These are phyloP conservation scores for Fusarium staphyleae DNA, from an alignment of 2,329 filamentous ascomycete genomes.

Conservation along the genomic window DNA sequence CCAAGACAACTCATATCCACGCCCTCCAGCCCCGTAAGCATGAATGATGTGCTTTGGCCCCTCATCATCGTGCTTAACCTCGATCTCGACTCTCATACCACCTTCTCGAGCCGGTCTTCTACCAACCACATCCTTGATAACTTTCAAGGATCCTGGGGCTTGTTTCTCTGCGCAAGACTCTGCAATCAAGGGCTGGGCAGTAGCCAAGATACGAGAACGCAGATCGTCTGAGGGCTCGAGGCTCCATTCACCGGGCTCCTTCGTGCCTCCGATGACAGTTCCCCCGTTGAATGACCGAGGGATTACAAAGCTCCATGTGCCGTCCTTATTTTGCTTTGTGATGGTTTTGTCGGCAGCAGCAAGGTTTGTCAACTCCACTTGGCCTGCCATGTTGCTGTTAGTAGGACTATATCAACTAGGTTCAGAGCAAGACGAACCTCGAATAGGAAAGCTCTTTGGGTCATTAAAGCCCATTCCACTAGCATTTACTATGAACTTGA, in stretches of 20 bases:
- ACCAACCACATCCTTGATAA: conserved; percentile 55
- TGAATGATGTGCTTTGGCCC: conserved; percentile 51
- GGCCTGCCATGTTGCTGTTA: conserved; percentile 40
- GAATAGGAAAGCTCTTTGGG: conserved; percentile 44
- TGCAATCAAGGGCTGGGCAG: conserved; percentile 20
- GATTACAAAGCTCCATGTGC: conserved; percentile 68
- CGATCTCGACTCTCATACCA: conserved; percentile 52
- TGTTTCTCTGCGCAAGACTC: conserved; percentile 13
- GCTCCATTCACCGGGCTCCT: conserved; percentile 65
- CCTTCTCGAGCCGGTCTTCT: conserved; percentile 54
- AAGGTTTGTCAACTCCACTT: conserved; percentile 50
- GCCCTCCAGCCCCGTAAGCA: conserved; percentile 66
- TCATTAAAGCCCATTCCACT: conserved; percentile 48
- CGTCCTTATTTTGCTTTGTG: conserved; percentile 68
- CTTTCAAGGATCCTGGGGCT: conserved; percentile 26
- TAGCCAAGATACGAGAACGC: conserved; percentile 44
- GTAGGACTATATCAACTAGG: rapidly evolving
- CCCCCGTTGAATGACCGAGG: conserved; percentile 68
- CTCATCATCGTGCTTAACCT: conserved; percentile 16
- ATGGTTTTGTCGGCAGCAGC: conserved; percentile 49
- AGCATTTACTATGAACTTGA: conserved; percentile 44
- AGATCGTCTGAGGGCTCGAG: conserved; percentile 55
- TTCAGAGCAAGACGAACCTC: conserved; percentile 34
- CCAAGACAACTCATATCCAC: conserved; percentile 69
- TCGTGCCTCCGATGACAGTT: conserved; percentile 71